phyloP scores from a whole-genome alignment of 306 rosid species.

The Ziziphus jujuba region DNA sequence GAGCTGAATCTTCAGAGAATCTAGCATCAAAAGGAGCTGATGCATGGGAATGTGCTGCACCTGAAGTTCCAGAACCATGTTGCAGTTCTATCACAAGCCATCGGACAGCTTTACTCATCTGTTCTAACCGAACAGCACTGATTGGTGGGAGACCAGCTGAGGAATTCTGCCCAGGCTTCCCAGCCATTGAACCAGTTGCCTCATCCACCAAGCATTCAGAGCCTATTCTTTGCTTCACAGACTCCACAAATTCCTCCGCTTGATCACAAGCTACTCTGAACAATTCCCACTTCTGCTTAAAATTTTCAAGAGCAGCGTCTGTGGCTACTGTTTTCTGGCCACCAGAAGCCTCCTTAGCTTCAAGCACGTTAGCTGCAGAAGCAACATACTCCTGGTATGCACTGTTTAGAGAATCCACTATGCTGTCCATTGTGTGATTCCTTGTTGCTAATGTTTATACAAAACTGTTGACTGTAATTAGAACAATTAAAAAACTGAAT shows the following conservation, averaged over 20 bases:
- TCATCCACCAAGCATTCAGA: constrained; percentile 79
- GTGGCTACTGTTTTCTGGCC: constrained; percentile 53
- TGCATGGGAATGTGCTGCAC: constrained; percentile 52
- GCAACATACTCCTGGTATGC: constrained; percentile 73
- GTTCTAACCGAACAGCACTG: constrained; percentile 75
- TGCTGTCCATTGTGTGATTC: constrained; percentile 47
- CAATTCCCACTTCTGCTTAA: constrained; percentile 78
- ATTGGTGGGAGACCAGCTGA: constrained; percentile 63
- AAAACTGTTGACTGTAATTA: no score
- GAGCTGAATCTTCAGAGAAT: constrained; percentile 68
- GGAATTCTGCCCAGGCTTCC: constrained; percentile 47
- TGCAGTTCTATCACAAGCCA: constrained; percentile 79
- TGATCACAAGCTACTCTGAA: constrained; percentile 80
- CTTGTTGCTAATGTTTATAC: neutral
- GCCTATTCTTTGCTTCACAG: constrained; percentile 79
- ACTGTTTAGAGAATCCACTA: constrained; percentile 60
- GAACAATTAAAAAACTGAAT: no score
- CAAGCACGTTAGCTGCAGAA: constrained; percentile 66
- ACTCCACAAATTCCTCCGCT: constrained; percentile 82
- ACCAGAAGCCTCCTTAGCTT: constrained; percentile 51
- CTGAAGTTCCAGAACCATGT: constrained; percentile 63
- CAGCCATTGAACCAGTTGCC: constrained; percentile 68
- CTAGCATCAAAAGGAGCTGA: constrained; percentile 77
- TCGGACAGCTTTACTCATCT: constrained; percentile 80
- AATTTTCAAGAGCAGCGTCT: constrained; percentile 65